A percentile compares a stretch with the other conserved stretches of the same genome.
Conservation (phyloP, 345 rosid species). For the Arabis hirsuta region DNA sequence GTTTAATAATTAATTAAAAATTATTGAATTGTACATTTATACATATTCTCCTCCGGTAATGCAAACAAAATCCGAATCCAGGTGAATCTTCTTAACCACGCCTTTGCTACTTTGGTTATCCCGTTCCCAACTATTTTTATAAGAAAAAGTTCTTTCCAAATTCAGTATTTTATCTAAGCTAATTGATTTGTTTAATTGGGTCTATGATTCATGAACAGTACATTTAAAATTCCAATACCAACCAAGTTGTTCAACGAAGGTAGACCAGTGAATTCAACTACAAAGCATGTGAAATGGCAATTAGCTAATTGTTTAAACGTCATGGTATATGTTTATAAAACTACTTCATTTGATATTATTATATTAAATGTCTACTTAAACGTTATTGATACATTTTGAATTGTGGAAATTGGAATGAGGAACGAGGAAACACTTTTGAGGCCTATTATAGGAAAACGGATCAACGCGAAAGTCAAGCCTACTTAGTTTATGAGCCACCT, state of each 20-base stretch:
- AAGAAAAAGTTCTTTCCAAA: not conserved
- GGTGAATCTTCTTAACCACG: conserved; percentile 43
- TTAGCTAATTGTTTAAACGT: not conserved
- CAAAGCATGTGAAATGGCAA: not conserved
- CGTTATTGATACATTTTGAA: conserved; percentile 23
- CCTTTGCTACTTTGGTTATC: conserved; percentile 31
- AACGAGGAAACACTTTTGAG: conserved; percentile 31
- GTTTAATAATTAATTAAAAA: not conserved
- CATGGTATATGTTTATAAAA: conserved; percentile 19
- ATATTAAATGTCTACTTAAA: not conserved
- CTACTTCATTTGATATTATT: not conserved
- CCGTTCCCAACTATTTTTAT: conserved; percentile 4
- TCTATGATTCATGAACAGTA: not conserved
- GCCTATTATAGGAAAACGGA: conserved; percentile 28
- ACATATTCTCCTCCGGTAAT: not conserved
- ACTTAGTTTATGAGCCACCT: conserved; percentile 29
- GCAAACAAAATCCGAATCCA: conserved; percentile 40
- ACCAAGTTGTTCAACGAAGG: conserved; percentile 1
- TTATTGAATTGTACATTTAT: not conserved
- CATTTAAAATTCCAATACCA: not conserved
- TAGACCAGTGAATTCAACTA: conserved; percentile 19
- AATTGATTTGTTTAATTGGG: conserved; percentile 2
- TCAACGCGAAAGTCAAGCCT: conserved; percentile 46
- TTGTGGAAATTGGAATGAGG: conserved; percentile 20
- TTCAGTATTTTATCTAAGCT: not conserved